Evolutionary conservation across 2,329 filamentous ascomycete species (phyloP).

Genomic region (Paraconiothyrium brasiliense): DNA sequence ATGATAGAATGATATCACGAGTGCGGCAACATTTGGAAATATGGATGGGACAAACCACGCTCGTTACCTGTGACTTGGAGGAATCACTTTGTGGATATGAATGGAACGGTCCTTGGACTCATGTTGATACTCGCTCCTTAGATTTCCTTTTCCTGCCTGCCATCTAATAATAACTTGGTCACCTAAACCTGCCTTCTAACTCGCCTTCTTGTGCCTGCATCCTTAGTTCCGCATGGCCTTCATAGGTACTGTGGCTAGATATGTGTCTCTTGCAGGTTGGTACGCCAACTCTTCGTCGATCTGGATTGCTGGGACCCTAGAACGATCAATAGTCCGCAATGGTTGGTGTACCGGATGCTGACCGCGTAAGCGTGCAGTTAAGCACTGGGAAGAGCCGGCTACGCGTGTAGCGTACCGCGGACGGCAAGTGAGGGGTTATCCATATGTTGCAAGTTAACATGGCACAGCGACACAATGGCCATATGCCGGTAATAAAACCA

Average conservation of each 20-base stretch:
- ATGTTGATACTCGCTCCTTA: constrained; percentile 7
- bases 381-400: not conserved
- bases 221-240: not conserved
- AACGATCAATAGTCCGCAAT: too few species aligned
- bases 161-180: constrained; percentile 3
- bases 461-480: not conserved
- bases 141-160: not conserved
- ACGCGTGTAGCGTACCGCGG: not conserved
- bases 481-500: not conserved
- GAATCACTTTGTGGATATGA: not conserved
- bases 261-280: not conserved
- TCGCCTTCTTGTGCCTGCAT: not conserved
- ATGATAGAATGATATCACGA: constrained; percentile 1
- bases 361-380: not conserved
- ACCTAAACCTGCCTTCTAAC: not conserved
- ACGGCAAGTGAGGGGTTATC: not conserved
- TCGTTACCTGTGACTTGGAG: constrained; percentile 8
- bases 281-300: not conserved
- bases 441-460: not conserved
- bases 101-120: constrained; percentile 10
- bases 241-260: too few species aligned
- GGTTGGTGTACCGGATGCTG: not conserved
- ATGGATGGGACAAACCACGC: not conserved
- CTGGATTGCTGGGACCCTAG: not conserved
- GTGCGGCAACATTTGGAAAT: not conserved